A percentile compares a stretch with the other conserved stretches of the same genome.
phyloP scores from a whole-genome alignment of 768 basidiomycete species.

The Lanmaoa pseudosensibilis region DNA sequence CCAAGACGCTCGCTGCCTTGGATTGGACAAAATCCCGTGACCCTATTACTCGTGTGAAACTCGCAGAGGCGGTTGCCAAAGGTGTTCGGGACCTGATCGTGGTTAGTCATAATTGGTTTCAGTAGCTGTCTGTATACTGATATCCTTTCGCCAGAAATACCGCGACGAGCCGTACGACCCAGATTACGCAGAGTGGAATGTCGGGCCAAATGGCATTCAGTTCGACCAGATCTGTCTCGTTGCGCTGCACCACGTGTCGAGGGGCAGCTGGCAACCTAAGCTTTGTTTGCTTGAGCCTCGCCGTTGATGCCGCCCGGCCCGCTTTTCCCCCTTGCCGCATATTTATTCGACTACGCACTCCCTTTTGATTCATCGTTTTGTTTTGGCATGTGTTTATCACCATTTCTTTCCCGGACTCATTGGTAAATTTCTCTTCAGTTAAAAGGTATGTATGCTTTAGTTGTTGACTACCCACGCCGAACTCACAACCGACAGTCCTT shows the following conservation, averaged over 20 bases:
- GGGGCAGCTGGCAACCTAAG: conserved; percentile 78
- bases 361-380: background rate
- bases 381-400: background rate
- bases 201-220: conserved; percentile 27
- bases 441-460: conserved; percentile 1
- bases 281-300: conserved; percentile 46
- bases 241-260: conserved; percentile 74
- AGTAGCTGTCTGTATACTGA: conserved; percentile 11
- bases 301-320: conserved; percentile 6
- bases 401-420: background rate
- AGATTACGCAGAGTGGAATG: conserved; percentile 19
- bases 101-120: conserved; percentile 33
- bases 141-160: conserved; percentile 10
- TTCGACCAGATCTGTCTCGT: conserved; percentile 50
- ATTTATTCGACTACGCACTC: background rate
- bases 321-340: background rate
- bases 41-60: conserved; percentile 71
- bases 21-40: conserved; percentile 72
- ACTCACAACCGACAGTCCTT: background rate
- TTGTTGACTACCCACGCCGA: background rate
- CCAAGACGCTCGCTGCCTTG: conserved; percentile 72
- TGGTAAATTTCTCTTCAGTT: background rate
- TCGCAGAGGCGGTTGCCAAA: conserved; percentile 74
- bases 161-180: conserved; percentile 9
- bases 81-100: conserved; percentile 65